Base-by-base conservation (phyloP, 2,329 filamentous ascomycete genomes). In the Apiospora phragmitis region DNA sequence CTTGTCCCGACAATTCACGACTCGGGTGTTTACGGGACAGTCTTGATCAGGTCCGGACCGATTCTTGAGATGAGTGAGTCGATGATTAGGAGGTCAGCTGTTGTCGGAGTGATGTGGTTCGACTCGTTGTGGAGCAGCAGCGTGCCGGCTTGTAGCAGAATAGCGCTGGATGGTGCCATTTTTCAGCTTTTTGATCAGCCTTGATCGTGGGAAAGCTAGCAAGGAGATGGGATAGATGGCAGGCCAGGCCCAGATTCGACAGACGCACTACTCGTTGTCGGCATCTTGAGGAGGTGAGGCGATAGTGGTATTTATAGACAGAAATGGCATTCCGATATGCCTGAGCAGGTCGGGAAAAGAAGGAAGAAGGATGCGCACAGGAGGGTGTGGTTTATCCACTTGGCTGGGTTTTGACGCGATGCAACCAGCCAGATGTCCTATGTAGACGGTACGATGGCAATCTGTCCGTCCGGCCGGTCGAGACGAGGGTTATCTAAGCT, bases 1-100 rank as follows among this genome's bases (percentile, higher is more conserved):
- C 71, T 81, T 83, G 72, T 75, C 77, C 0, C 75, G 75, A 66
- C 81, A 84, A 71, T 86, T 81, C 35, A 86, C 77, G 4, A 85
- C 71, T 38, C 51, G 51, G 51, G 51, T 59, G 51, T 59, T 77
- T 72, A 0, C 73, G 71, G 8, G 69, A 67, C 1, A 68, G 24
- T 12, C 24, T 38, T 8, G 55, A 59, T 7, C 51, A 59, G 18
- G 51, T 59, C 51, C 51, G 51, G 51, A 59, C 71, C 72, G 42
- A 74, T 74, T 43, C 71, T 69, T 7, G 72, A 69, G 68, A 74
- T 72, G 65, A 68, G 21, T 51, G 67, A 67, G 5, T 71, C 69
- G 49, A 72, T 65, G 41, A 73, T 62, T 16, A 75, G 69, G 12
- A 75, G 62, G 29, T 75, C 73, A 16, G 72, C 69, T 41, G 69